Conservation (phyloP, 2,329 filamentous ascomycete species). For the Exophiala mesophila region DNA sequence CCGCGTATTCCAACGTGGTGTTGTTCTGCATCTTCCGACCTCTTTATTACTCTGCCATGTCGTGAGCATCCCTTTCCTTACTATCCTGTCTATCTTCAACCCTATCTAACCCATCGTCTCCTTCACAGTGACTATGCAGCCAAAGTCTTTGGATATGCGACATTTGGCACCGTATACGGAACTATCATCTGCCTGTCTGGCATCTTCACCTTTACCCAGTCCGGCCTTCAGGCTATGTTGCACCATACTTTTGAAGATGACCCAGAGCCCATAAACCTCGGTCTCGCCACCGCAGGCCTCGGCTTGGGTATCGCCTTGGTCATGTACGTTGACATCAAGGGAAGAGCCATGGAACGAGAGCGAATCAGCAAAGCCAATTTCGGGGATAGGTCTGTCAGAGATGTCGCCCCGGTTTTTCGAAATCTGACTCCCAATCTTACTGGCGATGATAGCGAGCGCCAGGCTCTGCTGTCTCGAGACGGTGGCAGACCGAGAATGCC, state of each 20-base stretch:
- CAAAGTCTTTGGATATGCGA: slow-evolving; percentile 88
- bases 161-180: slow-evolving; percentile 88
- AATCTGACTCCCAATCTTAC: neutral
- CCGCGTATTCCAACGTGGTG: slow-evolving; percentile 67
- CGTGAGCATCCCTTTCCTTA: slow-evolving; percentile 39
- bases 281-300: slow-evolving; percentile 59
- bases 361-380: no score
- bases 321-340: slow-evolving; percentile 57
- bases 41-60: slow-evolving; percentile 86
- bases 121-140: slow-evolving; percentile 64
- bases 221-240: slow-evolving; percentile 71
- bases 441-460: neutral
- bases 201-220: slow-evolving; percentile 76
- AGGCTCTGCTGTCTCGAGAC: neutral
- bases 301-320: slow-evolving; percentile 63
- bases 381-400: neutral
- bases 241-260: slow-evolving; percentile 66
- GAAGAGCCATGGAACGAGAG: slow-evolving; percentile 28
- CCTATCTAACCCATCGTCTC: neutral
- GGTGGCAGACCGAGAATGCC: neutral
- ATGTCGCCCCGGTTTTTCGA: neutral
- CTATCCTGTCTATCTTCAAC: neutral
- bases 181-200: slow-evolving; percentile 82
- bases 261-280: slow-evolving; percentile 71
- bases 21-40: slow-evolving; percentile 86